Evolutionary conservation across 2,329 filamentous ascomycete species (phyloP).

Genomic region (Sodiomyces alkalinus): DNA sequence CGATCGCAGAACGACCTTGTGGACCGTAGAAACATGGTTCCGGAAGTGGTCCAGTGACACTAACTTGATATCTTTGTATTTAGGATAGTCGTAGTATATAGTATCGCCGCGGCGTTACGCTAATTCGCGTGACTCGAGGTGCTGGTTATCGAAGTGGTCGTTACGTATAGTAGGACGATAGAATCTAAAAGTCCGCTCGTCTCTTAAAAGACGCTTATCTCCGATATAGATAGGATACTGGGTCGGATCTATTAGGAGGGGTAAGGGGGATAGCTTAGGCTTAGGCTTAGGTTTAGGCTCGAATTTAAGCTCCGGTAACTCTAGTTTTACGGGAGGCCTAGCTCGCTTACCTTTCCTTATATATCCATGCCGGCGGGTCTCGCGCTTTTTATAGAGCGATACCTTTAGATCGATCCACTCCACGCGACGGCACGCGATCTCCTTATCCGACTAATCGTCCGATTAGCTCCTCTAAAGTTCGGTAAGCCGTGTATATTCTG

Average conservation of each 20-base stretch:
- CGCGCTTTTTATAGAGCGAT: slow-evolving; percentile 9
- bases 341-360: neutral
- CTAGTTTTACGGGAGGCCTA: slow-evolving; percentile 1
- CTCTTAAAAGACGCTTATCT: slow-evolving; percentile 5
- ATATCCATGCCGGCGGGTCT: no score
- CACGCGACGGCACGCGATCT: slow-evolving; percentile 6
- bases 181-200: slow-evolving; percentile 8
- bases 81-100: slow-evolving; percentile 1
- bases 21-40: slow-evolving; percentile 1
- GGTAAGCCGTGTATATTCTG: slow-evolving; percentile 7
- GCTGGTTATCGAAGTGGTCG: slow-evolving; percentile 10
- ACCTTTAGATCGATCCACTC: slow-evolving; percentile 9
- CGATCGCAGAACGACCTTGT: neutral
- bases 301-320: no score
- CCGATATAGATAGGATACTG: slow-evolving; percentile 10
- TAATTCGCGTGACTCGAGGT: slow-evolving; percentile 6
- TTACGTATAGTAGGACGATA: slow-evolving; percentile 8
- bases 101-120: slow-evolving; percentile 1
- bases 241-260: slow-evolving; percentile 8
- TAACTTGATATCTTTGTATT: slow-evolving; percentile 1
- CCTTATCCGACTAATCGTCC: slow-evolving; percentile 5
- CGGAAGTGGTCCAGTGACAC: slow-evolving; percentile 1
- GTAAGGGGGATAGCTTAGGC: no score
- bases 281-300: slow-evolving; percentile 4
- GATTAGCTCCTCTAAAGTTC: no score